Conservation (phyloP, 2,329 filamentous ascomycete species). For the Exophiala calicioides region DNA sequence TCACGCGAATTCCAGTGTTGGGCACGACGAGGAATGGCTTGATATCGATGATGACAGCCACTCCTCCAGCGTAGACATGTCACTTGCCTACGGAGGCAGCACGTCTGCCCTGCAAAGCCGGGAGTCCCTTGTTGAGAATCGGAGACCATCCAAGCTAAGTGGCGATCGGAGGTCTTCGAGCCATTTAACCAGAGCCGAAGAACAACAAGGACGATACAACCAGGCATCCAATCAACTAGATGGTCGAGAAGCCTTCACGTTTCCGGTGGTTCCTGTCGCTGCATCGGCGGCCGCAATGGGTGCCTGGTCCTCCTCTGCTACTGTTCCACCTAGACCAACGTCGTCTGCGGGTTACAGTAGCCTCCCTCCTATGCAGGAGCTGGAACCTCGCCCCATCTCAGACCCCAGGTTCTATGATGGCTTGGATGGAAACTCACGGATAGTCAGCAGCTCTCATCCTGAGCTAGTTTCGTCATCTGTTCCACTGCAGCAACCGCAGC, state of each 20-base stretch:
- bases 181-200: constrained; percentile 39
- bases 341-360: constrained; percentile 4
- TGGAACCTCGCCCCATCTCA: constrained; percentile 37
- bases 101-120: constrained; percentile 45
- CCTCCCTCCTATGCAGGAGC: constrained; percentile 63
- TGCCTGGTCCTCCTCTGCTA: constrained; percentile 38
- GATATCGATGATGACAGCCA: constrained; percentile 57
- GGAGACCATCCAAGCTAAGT: constrained; percentile 42
- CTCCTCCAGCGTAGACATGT: constrained; percentile 57
- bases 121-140: constrained; percentile 56
- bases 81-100: constrained; percentile 61
- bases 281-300: constrained; percentile 47
- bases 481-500: constrained; percentile 82
- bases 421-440: not conserved
- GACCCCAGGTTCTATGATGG: constrained; percentile 5
- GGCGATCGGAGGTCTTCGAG: not conserved
- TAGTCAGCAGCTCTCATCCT: constrained; percentile 1
- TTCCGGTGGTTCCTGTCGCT: constrained; percentile 42
- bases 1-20: constrained; percentile 18
- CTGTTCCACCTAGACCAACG: not conserved
- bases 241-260: constrained; percentile 16
- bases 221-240: not conserved
- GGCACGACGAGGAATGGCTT: constrained; percentile 60
- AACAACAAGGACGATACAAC: constrained; percentile 16
- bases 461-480: constrained; percentile 43